Evolutionary conservation across 2,329 filamentous ascomycete genomes (phyloP).

Genomic region (Trichophyton schoenleinii): DNA sequence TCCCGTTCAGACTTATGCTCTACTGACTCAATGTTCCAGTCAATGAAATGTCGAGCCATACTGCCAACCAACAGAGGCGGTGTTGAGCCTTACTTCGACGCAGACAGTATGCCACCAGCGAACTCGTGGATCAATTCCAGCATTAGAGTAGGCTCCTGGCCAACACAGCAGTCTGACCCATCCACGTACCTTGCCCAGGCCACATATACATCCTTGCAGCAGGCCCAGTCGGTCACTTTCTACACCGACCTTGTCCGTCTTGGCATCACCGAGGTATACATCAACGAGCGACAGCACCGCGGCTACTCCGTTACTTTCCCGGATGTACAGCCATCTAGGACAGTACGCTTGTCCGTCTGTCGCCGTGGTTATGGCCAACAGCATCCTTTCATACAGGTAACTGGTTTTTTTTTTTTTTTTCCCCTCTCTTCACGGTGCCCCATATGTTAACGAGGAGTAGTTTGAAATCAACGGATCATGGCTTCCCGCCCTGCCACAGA

Average conservation of each 20-base stretch:
- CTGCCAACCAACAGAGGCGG: background rate
- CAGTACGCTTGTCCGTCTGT: background rate
- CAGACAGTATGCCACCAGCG: background rate
- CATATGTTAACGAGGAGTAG: background rate
- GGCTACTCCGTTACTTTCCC: background rate
- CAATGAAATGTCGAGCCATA: conserved; percentile 7
- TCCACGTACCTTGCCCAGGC: background rate
- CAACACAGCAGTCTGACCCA: background rate
- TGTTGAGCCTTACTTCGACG: background rate
- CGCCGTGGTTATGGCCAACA: background rate
- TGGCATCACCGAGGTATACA: background rate
- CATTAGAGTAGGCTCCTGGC: background rate
- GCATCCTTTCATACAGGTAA: conserved; percentile 1
- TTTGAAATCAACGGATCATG: background rate
- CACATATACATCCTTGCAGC: background rate
- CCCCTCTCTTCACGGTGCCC: background rate
- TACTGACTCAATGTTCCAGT: background rate
- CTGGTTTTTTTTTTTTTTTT: background rate
- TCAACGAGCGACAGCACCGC: background rate
- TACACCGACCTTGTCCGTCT: background rate
- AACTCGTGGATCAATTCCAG: background rate
- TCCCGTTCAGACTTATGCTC: background rate
- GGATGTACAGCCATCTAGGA: background rate
- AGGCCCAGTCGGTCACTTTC: background rate
- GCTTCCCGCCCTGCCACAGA: background rate